A percentile compares a stretch with the other conserved stretches of the same genome.
Evolutionary conservation across 352 stramenopile genomes (phyloP).

Genomic region (Globisporangium spiculum): DNA sequence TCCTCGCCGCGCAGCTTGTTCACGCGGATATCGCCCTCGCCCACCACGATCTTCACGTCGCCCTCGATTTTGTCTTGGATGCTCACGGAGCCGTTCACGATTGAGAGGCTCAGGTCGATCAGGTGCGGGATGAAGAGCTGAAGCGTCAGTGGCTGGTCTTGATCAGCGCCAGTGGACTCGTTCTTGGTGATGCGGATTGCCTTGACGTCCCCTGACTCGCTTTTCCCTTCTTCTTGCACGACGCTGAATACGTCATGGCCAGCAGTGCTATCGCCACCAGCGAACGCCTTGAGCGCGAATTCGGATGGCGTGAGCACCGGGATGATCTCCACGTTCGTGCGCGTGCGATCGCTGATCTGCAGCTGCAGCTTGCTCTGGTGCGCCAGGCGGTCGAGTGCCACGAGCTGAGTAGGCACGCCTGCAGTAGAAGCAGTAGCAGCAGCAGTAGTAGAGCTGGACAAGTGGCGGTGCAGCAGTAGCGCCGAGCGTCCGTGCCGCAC

Average conservation of each 20-base stretch:
- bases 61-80: constrained; percentile 72
- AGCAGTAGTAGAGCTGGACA: neutral
- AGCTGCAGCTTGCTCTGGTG: constrained; percentile 45
- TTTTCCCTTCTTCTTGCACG: constrained; percentile 16
- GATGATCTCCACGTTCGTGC: constrained; percentile 40
- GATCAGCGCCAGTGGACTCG: neutral
- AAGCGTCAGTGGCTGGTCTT: constrained; percentile 12
- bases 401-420: constrained; percentile 15
- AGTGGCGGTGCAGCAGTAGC: constrained; percentile 8
- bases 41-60: constrained; percentile 59
- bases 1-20: constrained; percentile 63
- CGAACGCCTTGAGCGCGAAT: constrained; percentile 38
- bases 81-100: constrained; percentile 42
- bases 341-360: constrained; percentile 30
- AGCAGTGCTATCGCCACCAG: neutral
- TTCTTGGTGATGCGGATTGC: constrained; percentile 34
- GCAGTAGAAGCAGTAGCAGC: neutral
- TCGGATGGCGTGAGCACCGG: constrained; percentile 49
- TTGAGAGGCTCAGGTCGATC: constrained; percentile 42
- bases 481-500: neutral
- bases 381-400: constrained; percentile 36
- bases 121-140: constrained; percentile 42
- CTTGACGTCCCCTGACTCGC: neutral
- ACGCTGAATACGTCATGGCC: constrained; percentile 23
- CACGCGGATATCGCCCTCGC: constrained; percentile 50